Percentiles rank a stretch among this genome's conserved stretches.
phyloP scores from a whole-genome alignment of 345 rosid genomes.

The Corchorus olitorius region DNA sequence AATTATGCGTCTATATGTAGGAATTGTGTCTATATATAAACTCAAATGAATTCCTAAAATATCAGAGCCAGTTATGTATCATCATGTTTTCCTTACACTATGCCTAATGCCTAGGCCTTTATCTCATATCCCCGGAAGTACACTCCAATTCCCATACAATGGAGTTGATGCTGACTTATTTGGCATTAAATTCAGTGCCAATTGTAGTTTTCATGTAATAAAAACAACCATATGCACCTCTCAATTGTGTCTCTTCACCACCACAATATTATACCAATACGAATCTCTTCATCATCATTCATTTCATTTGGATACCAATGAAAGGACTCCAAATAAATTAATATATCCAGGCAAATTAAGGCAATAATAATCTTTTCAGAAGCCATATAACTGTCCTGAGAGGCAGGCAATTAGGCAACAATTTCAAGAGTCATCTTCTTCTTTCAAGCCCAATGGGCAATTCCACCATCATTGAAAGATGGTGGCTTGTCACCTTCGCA shows the following conservation, averaged over 20 bases:
- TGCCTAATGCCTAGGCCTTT: too few species aligned
- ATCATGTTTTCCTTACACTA: too few species aligned
- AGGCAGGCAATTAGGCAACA: too few species aligned
- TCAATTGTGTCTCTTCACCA: not conserved
- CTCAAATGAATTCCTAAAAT: not conserved
- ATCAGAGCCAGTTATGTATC: not conserved
- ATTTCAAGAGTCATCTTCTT: too few species aligned
- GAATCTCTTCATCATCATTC: not conserved
- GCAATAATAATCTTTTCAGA: too few species aligned
- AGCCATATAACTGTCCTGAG: too few species aligned
- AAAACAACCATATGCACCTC: not conserved
- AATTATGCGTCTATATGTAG: too few species aligned
- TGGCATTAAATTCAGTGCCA: not conserved
- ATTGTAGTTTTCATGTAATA: not conserved
- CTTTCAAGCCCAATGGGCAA: conserved; percentile 21
- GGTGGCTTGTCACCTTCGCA: conserved; percentile 41
- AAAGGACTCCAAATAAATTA: not conserved
- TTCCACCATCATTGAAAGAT: conserved; percentile 26
- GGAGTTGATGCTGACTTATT: not conserved
- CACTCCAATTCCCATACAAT: not conserved
- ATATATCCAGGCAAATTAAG: too few species aligned
- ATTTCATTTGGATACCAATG: not conserved
- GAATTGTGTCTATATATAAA: not conserved
- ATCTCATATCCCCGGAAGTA: too few species aligned
- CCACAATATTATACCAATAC: not conserved